These are phyloP conservation scores for Lonicera japonica DNA, from an alignment of 129 eudicot genomes.

Conservation along the genomic window DNA sequence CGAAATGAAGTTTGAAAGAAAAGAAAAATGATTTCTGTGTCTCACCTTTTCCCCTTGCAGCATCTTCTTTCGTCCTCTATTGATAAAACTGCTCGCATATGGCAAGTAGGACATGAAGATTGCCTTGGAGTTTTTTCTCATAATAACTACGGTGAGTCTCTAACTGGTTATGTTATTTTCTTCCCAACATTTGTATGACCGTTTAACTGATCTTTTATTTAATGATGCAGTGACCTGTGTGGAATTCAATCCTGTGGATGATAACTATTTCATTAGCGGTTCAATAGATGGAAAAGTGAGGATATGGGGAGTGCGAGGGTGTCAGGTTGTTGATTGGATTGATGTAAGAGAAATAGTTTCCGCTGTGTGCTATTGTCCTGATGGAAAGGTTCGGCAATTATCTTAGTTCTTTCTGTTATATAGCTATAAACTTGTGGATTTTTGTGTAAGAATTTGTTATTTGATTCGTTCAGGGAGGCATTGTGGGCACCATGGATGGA, in stretches of 20 bases:
- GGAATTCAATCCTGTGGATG: constrained; percentile 57
- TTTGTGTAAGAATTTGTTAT: not conserved
- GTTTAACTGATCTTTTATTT: not conserved
- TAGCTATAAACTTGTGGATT: too few species aligned
- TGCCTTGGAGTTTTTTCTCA: constrained; percentile 65
- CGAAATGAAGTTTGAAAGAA: too few species aligned
- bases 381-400: constrained; percentile 45
- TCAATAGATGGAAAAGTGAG: constrained; percentile 60
- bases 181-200: not conserved
- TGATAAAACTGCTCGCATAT: constrained; percentile 78
- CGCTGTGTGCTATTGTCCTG: constrained; percentile 55
- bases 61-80: constrained; percentile 72
- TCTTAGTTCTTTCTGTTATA: not conserved
- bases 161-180: not conserved
- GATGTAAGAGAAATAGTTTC: constrained; percentile 46
- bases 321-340: constrained; percentile 56
- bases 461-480: constrained; percentile 56
- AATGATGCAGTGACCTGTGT: constrained; percentile 74
- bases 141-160: constrained; percentile 62
- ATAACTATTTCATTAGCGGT: constrained; percentile 50
- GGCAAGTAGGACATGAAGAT: constrained; percentile 60
- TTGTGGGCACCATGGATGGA: constrained; percentile 77
- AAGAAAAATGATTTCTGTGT: too few species aligned
- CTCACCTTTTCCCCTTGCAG: constrained; percentile 39
- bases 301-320: constrained; percentile 37